Percentiles rank a stretch among this genome's conserved stretches.
Conservation (phyloP, 2,329 filamentous ascomycete genomes). For the Tricladium varicosporioides region DNA sequence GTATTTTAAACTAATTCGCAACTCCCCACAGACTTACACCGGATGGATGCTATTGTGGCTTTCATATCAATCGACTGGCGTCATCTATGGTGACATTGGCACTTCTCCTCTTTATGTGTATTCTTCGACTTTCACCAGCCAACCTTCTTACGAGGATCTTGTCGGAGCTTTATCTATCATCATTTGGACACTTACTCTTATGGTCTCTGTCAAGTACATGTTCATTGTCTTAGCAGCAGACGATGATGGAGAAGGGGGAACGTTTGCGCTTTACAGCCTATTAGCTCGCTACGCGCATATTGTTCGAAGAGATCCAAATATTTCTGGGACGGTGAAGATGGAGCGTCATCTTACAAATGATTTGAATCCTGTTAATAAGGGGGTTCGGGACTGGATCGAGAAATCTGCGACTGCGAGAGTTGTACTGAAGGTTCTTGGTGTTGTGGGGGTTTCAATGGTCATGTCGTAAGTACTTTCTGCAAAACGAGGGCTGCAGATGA, state of each 20-base stretch:
- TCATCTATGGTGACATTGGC: conserved; percentile 68
- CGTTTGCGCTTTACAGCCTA: conserved; percentile 65
- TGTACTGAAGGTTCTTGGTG: conserved; percentile 59
- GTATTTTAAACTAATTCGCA: too few species aligned
- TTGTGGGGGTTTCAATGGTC: conserved; percentile 66
- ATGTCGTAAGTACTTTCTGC: conserved; percentile 41
- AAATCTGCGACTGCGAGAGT: conserved; percentile 49
- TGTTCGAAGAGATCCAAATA: conserved; percentile 55
- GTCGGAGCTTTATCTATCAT: conserved; percentile 66
- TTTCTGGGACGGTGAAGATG: conserved; percentile 54
- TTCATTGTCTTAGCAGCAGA: conserved; percentile 65
- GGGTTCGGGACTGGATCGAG: conserved; percentile 57
- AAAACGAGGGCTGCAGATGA: too few species aligned
- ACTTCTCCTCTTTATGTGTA: conserved; percentile 67
- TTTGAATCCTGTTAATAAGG: conserved; percentile 48
- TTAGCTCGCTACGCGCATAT: conserved; percentile 62
- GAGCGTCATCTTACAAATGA: conserved; percentile 58
- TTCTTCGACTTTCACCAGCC: conserved; percentile 61
- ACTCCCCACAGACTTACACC: conserved; percentile 19
- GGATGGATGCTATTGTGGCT: conserved; percentile 42
- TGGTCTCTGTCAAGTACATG: conserved; percentile 69
- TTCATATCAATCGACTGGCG: conserved; percentile 63
- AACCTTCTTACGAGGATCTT: conserved; percentile 56
- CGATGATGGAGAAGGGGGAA: conserved; percentile 70
- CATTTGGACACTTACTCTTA: conserved; percentile 66